Percentiles rank a stretch among this genome's conserved stretches.
Conservation (phyloP, 768 basidiomycete species). For the Lactarius tabidus region DNA sequence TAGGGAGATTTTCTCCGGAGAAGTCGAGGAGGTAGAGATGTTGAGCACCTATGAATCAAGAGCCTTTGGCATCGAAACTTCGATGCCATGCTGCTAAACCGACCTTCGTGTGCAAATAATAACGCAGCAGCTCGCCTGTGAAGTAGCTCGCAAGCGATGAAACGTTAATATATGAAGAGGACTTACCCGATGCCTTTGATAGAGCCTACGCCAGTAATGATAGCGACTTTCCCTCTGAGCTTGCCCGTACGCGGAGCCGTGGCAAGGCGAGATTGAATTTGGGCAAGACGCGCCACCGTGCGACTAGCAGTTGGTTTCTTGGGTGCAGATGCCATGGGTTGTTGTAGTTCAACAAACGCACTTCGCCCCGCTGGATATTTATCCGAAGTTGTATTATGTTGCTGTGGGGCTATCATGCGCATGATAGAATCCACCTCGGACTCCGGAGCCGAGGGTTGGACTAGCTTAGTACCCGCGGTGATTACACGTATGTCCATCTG, state of each 20-base stretch:
- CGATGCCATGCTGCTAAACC: slow-evolving; percentile 14
- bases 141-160: not conserved
- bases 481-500: not conserved
- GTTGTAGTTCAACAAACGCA: not conserved
- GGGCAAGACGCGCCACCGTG: slow-evolving; percentile 61
- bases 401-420: no score
- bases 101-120: slow-evolving; percentile 78
- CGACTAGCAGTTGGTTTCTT: slow-evolving; percentile 32
- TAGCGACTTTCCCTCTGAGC: slow-evolving; percentile 74
- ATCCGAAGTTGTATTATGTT: not conserved
- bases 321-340: slow-evolving; percentile 5
- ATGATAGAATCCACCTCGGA: not conserved
- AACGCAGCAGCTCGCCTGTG: slow-evolving; percentile 65
- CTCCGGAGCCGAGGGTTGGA: not conserved
- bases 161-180: slow-evolving; percentile 3
- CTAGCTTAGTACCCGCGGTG: not conserved
- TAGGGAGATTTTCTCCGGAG: slow-evolving; percentile 59
- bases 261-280: slow-evolving; percentile 64
- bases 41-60: slow-evolving; percentile 51
- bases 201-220: slow-evolving; percentile 87
- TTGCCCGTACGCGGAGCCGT: slow-evolving; percentile 48
- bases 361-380: not conserved
- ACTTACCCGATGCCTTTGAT: slow-evolving; percentile 84
- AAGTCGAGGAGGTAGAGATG: slow-evolving; percentile 78
- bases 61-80: slow-evolving; percentile 2